Evolutionary conservation across 1,284 basidiomycete genomes (phyloP), one percentile per base, ranked within the genome.

Genomic region (Ustilago crameri): DNA sequence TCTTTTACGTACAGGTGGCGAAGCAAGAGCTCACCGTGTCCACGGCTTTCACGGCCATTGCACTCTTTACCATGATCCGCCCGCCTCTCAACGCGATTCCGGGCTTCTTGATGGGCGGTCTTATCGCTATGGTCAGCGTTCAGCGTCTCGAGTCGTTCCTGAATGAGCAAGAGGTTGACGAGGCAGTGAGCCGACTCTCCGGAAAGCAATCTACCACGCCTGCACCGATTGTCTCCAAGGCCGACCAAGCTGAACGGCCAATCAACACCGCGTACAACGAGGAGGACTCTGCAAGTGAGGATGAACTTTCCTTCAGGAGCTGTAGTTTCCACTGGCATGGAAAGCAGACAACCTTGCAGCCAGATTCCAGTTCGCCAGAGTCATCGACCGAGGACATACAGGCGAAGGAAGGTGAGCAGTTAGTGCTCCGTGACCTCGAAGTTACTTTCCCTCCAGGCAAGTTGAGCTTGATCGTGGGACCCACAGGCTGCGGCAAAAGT

Each of bases 141-240:
- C 87, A 91, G 51, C 90, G 93, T 51, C 91, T 96, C 52, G 87
- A 91, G 23, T 89, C 88, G 1, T 96, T 91, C 83, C 87, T 95
- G 9, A 87, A 87, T 10, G 93, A 95, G 83, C 91, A 92, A 41
- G 93, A 95, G 82, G 90, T 92, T 12, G 68, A 71, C 9, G 53
- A 57, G 18, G 49, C 58, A 3, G 53, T 71, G 38, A 66, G 68
- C 30, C 52, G 50, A 24, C 60, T 71, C 3, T 64, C 60, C 20
- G 45, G 50, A 42, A 46, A 63, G 45, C 38, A 20, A 3, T 4
- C 40, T 8, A 3, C 45, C 5, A 17, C 12, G 2, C 14, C 32
- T 18, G 15, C 5, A 0, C 5, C 30, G 3, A 3, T 85, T 87
- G 88, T 90, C 0, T 90, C 89, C 51, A 58, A 51, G 26, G 57